These are phyloP conservation scores for Pythium periplocum DNA, from an alignment of 352 stramenopile genomes.

Conservation along the genomic window DNA sequence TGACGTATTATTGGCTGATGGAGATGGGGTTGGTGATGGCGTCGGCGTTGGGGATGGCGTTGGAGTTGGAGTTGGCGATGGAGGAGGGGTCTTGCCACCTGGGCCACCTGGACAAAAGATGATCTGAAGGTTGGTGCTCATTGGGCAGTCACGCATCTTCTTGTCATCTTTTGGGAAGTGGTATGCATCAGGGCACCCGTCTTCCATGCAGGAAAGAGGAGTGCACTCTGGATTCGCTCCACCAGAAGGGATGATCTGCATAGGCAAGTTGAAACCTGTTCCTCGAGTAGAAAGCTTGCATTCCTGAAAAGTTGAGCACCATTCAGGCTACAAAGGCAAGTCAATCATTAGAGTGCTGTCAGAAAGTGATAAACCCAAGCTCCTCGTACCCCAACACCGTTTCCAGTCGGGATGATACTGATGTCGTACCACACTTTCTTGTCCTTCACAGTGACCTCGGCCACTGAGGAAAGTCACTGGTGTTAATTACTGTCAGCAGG, in stretches of 20 bases:
- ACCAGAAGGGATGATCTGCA: conserved; percentile 40
- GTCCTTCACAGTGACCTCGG: conserved; percentile 13
- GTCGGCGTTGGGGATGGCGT: conserved; percentile 23
- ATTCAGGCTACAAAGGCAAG: conserved; percentile 24
- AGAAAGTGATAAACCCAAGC: not conserved
- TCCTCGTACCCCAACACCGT: conserved; percentile 9
- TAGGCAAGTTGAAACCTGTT: conserved; percentile 58
- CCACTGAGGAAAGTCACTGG: conserved; percentile 7
- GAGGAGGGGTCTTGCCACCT: conserved; percentile 24
- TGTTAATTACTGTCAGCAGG: not conserved
- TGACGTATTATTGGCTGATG: conserved; percentile 20
- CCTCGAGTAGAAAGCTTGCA: conserved; percentile 50
- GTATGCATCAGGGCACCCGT: conserved; percentile 60
- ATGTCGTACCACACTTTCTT: conserved; percentile 19
- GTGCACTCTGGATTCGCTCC: conserved; percentile 13
- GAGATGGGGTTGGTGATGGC: conserved; percentile 27
- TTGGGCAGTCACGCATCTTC: conserved; percentile 48
- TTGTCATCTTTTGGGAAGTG: conserved; percentile 42
- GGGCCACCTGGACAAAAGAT: conserved; percentile 48
- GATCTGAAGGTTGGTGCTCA: conserved; percentile 26
- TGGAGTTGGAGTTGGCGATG: conserved; percentile 21
- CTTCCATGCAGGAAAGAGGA: conserved; percentile 40
- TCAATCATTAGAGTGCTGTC: not conserved
- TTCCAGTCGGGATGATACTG: conserved; percentile 23
- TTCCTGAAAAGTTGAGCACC: conserved; percentile 37